Base-by-base conservation (phyloP, 1,139 yeast genomes). In the Suhomyces panamericanus region DNA sequence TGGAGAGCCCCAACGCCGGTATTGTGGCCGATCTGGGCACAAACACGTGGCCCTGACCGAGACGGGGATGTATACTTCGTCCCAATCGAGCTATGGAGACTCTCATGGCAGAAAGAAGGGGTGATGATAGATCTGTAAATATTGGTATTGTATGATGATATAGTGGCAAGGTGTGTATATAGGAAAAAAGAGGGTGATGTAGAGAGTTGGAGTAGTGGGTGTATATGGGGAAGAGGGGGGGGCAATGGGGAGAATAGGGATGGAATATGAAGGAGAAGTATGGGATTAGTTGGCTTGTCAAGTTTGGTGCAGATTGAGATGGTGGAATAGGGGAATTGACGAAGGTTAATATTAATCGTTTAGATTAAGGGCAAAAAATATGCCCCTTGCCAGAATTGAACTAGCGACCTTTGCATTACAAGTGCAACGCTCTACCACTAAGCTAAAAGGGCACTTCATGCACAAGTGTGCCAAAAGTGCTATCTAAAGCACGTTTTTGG, bases 381-480 rank as follows among this genome's bases (percentile, higher is more conserved):
- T 83, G 89, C 89, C 89, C 73, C 85, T 80, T 84, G 87, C 87
- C 91, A 85, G 91, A 84, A 83, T 85, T 83, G 90, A 85, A 85
- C 90, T 85, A 83, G 87, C 86, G 91, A 85, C 87, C 91, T 84
- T 83, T 84, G 90, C 91, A 85, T 85, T 84, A 84, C 90, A 85
- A 84, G 90, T 85, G 90, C 89, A 84, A 83, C 90, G 91, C 91
- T 85, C 88, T 85, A 85, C 91, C 91, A 84, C 91, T 85, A 83
- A 85, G 90, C 91, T 85, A 85, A 84, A 76, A 78, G 75, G 88
- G 88, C 88, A n/a, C 7, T 34, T 34, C 29, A 13, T 34, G 36
- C 11, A 26, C 27, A 26, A 20, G 35, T 32, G 15, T 9, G n/a
- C 26, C 12, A 26, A 26, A 26, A 5, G n/a, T 10, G 29, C n/a